phyloP scores from a whole-genome alignment of 1,284 basidiomycete genomes.

The Puccinia sorghi region DNA sequence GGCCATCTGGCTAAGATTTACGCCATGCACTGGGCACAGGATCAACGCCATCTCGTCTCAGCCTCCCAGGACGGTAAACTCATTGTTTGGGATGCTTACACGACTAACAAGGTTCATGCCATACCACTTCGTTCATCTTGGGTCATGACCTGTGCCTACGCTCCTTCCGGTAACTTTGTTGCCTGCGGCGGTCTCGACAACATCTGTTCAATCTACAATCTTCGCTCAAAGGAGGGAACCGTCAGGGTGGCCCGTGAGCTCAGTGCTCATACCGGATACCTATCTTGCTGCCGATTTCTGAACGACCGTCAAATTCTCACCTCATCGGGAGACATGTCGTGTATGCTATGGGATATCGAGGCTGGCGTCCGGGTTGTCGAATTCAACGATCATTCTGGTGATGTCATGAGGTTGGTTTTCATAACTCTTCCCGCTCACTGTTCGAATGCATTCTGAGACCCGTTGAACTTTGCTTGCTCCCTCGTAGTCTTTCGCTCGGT shows the following conservation, averaged over 20 bases:
- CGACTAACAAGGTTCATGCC: slow-evolving; percentile 98
- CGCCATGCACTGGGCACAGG: slow-evolving; percentile 98
- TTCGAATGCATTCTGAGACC: background rate
- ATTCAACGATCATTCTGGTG: slow-evolving; percentile 98
- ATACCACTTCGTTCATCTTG: slow-evolving; percentile 95
- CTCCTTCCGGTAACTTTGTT: slow-evolving; percentile 92
- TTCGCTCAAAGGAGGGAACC: slow-evolving; percentile 70
- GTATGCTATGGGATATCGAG: slow-evolving; percentile 99
- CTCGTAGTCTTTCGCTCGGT: slow-evolving; percentile 77
- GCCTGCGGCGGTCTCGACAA: slow-evolving; percentile 99
- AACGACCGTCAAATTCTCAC: slow-evolving; percentile 98
- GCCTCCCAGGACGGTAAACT: slow-evolving; percentile 99
- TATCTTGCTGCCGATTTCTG: slow-evolving; percentile 96
- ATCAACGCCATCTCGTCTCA: slow-evolving; percentile 94
- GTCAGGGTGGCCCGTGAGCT: slow-evolving; percentile 73
- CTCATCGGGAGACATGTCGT: slow-evolving; percentile 97
- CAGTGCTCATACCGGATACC: slow-evolving; percentile 94
- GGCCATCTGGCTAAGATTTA: slow-evolving; percentile 99
- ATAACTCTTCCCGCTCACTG: background rate
- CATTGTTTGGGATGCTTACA: slow-evolving; percentile 99
- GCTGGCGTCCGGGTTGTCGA: slow-evolving; percentile 91
- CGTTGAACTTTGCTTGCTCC: background rate
- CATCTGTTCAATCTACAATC: slow-evolving; percentile 96
- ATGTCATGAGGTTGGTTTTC: slow-evolving; percentile 86
- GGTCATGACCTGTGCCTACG: slow-evolving; percentile 99